phyloP scores from a whole-genome alignment of 805 yeast species.

The Diddensiella santjacobensis region DNA sequence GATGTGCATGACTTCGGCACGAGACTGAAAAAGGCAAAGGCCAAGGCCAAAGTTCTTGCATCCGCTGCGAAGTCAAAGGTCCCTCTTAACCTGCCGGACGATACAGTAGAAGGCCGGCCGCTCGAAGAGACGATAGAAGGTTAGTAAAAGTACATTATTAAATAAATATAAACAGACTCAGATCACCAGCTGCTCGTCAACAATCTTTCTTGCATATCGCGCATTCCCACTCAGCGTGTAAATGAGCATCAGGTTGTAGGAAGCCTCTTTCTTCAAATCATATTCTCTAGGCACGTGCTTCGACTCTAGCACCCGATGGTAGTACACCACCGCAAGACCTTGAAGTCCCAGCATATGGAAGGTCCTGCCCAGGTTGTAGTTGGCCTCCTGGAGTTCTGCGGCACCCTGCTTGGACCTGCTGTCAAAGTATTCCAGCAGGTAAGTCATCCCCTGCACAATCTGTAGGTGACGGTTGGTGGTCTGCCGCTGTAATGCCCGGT shows the following conservation, averaged over 20 bases:
- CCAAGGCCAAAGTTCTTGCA: constrained; percentile 55
- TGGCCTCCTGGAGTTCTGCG: constrained; percentile 68
- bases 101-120: constrained; percentile 32
- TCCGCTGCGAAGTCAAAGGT: constrained; percentile 29
- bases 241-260: constrained; percentile 75
- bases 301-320: constrained; percentile 56
- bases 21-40: constrained; percentile 50
- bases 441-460: constrained; percentile 80
- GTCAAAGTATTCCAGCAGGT: constrained; percentile 64
- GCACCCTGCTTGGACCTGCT: constrained; percentile 36
- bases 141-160: not conserved
- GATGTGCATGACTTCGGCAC: constrained; percentile 56
- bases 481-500: constrained; percentile 87
- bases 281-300: constrained; percentile 43
- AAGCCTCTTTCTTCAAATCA: constrained; percentile 72
- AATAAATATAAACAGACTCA: constrained; percentile 22
- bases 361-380: constrained; percentile 77
- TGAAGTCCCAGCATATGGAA: constrained; percentile 81
- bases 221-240: constrained; percentile 74
- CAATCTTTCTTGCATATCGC: constrained; percentile 55
- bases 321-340: constrained; percentile 68
- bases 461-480: constrained; percentile 84
- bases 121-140: constrained; percentile 35
- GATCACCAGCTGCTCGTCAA: constrained; percentile 60
- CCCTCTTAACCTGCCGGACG: constrained; percentile 35